Percentiles rank a stretch among this genome's conserved stretches.
These are phyloP conservation scores for Scheffersomyces titani DNA, from an alignment of 1,139 yeast species.

Conservation along the genomic window DNA sequence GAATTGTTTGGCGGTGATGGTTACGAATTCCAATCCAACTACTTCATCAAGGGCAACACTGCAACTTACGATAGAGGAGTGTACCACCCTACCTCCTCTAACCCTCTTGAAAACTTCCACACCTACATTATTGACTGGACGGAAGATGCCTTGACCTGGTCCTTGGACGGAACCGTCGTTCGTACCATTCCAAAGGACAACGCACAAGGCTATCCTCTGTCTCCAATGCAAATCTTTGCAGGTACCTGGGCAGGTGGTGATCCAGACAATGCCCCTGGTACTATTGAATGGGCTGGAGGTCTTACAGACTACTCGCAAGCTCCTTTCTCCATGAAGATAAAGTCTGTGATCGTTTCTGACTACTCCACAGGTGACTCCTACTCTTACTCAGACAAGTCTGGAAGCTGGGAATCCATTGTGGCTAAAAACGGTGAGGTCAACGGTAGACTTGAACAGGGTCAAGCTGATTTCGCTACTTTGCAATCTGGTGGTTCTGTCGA, in stretches of 20 bases:
- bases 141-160: constrained; percentile 58
- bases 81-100: constrained; percentile 53
- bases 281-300: constrained; percentile 88
- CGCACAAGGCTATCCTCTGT: constrained; percentile 70
- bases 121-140: constrained; percentile 88
- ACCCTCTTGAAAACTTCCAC: constrained; percentile 58
- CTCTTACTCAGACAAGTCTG: constrained; percentile 62
- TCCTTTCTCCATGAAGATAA: constrained; percentile 70
- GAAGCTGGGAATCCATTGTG: constrained; percentile 67
- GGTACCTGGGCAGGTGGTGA: constrained; percentile 89
- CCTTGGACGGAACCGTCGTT: constrained; percentile 59
- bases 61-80: constrained; percentile 78
- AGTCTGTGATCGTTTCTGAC: constrained; percentile 64
- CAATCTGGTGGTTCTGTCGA: constrained; percentile 19
- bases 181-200: constrained; percentile 56
- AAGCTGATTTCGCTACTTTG: constrained; percentile 48
- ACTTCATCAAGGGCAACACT: constrained; percentile 77
- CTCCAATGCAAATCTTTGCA: constrained; percentile 70
- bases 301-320: constrained; percentile 62
- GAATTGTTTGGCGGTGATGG: constrained; percentile 83
- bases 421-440: constrained; percentile 65
- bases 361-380: constrained; percentile 79
- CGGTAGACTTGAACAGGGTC: constrained; percentile 57
- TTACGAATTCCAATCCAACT: constrained; percentile 76
- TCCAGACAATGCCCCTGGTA: constrained; percentile 62